Conservation (phyloP, 345 rosid genomes). For the Bruguiera gymnorhiza region DNA sequence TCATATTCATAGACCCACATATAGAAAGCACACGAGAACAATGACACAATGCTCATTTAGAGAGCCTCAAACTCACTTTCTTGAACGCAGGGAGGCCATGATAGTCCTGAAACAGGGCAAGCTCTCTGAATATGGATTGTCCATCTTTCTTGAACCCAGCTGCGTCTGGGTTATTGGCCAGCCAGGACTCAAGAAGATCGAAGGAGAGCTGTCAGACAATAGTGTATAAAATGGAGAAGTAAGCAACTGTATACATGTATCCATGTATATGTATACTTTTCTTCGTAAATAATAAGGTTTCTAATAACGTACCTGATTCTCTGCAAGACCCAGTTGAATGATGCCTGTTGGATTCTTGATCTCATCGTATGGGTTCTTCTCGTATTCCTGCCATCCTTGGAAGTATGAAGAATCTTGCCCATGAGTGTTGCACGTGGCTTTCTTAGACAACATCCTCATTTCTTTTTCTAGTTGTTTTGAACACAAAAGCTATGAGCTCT, state of each 20-base stretch:
- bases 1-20: not conserved
- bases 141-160: constrained; percentile 57
- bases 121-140: constrained; percentile 63
- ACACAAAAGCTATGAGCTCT: not conserved
- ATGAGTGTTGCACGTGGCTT: constrained; percentile 63
- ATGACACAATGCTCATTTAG: not conserved
- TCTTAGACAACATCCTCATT: constrained; percentile 59
- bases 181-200: constrained; percentile 70
- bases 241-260: not conserved
- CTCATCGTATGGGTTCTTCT: constrained; percentile 70
- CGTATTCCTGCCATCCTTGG: constrained; percentile 77
- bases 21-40: not conserved
- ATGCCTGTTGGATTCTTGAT: constrained; percentile 63
- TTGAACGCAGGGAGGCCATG: constrained; percentile 72
- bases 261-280: too few relatives aligned
- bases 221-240: not conserved
- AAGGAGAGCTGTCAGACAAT: constrained; percentile 55
- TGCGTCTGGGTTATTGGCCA: constrained; percentile 61
- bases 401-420: constrained; percentile 85
- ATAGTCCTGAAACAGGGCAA: constrained; percentile 85
- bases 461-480: not conserved
- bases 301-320: constrained; percentile 55
- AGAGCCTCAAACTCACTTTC: constrained; percentile 35
- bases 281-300: not conserved
- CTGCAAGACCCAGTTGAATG: constrained; percentile 86